A percentile compares a stretch with the other conserved stretches of the same genome.
phyloP scores from a whole-genome alignment of 2,329 filamentous ascomycete genomes.

The Paracoccidioides brasiliensis region DNA sequence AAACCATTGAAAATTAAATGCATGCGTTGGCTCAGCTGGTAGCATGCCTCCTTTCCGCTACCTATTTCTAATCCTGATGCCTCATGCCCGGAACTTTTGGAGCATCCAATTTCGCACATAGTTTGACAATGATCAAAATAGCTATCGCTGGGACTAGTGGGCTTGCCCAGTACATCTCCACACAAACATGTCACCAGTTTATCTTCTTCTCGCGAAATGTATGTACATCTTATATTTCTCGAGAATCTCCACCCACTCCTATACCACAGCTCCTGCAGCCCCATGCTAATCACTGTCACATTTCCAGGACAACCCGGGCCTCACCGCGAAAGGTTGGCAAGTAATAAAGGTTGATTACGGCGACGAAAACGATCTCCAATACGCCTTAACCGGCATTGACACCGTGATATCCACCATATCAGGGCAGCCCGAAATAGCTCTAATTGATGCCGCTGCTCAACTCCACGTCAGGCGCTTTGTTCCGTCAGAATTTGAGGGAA shows the following conservation, averaged over 20 bases:
- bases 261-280: background rate
- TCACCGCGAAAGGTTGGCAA: slow-evolving; percentile 41
- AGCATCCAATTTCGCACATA: background rate
- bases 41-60: background rate
- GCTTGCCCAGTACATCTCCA: slow-evolving; percentile 45
- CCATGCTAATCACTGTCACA: slow-evolving; percentile 3
- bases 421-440: slow-evolving; percentile 51
- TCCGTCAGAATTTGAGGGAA: slow-evolving; percentile 63
- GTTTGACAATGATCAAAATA: slow-evolving; percentile 41
- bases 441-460: slow-evolving; percentile 57
- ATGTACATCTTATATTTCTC: slow-evolving; percentile 16
- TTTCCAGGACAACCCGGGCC: slow-evolving; percentile 23
- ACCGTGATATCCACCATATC: slow-evolving; percentile 63
- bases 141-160: slow-evolving; percentile 50
- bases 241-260: background rate
- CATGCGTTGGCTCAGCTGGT: background rate
- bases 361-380: slow-evolving; percentile 45
- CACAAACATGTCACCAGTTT: slow-evolving; percentile 51
- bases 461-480: slow-evolving; percentile 56
- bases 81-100: background rate
- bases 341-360: slow-evolving; percentile 57
- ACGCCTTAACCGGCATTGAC: slow-evolving; percentile 57
- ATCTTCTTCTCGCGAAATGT: slow-evolving; percentile 57
- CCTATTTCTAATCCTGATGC: background rate
- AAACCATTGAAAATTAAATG: too few species aligned